phyloP scores from a whole-genome alignment of 1,284 basidiomycete species.

The Ustilago cynodontis region DNA sequence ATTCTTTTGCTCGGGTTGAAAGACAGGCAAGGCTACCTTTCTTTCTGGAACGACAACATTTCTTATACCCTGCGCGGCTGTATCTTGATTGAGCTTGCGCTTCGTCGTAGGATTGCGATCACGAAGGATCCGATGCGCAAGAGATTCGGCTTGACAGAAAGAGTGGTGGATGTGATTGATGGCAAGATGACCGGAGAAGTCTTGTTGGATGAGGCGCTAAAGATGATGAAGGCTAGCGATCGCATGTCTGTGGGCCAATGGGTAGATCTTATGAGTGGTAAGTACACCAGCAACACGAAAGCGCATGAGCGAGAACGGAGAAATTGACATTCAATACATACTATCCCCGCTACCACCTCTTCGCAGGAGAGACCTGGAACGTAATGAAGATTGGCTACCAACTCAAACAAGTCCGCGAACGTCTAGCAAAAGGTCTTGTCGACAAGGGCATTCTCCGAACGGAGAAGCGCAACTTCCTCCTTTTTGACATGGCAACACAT shows the following conservation, averaged over 20 bases:
- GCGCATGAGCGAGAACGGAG: too few relatives aligned
- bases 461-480: constrained; percentile 69
- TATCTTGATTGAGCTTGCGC: constrained; percentile 67
- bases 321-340: too few relatives aligned
- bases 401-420: constrained; percentile 69
- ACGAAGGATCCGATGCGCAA: constrained; percentile 55
- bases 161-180: constrained; percentile 64
- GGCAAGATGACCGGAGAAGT: constrained; percentile 66
- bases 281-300: neutral
- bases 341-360: neutral
- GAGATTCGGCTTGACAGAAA: constrained; percentile 47
- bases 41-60: constrained; percentile 70
- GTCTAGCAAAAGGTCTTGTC: constrained; percentile 67
- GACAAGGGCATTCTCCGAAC: constrained; percentile 69
- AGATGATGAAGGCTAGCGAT: constrained; percentile 63
- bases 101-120: constrained; percentile 62
- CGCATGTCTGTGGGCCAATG: constrained; percentile 63
- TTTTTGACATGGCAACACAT: constrained; percentile 70
- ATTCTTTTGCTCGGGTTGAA: constrained; percentile 90
- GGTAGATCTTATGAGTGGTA: constrained; percentile 67
- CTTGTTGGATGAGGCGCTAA: constrained; percentile 66
- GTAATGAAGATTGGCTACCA: constrained; percentile 68
- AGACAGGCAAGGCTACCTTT: constrained; percentile 78
- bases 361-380: constrained; percentile 65
- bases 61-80: constrained; percentile 68